These are phyloP conservation scores for Veloporphyrellus conicus DNA, from an alignment of 1,284 basidiomycete species.

Conservation along the genomic window DNA sequence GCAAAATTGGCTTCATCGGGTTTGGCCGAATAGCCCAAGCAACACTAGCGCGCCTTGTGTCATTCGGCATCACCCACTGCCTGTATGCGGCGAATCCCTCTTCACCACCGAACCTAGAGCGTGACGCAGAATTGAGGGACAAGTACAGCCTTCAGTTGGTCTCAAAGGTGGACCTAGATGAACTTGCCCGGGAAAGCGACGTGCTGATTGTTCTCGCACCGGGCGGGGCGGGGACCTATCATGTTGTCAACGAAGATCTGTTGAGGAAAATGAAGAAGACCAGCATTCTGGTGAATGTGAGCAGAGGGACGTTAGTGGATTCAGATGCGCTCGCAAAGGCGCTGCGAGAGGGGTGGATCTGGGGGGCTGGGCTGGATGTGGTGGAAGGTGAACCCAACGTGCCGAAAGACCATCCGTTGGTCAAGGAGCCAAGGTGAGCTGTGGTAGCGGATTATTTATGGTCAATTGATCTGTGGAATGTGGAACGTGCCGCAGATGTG, in stretches of 20 bases:
- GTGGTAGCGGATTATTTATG: conserved; percentile 4
- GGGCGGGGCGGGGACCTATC: conserved; percentile 67
- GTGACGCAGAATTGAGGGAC: conserved; percentile 50
- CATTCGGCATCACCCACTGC: conserved; percentile 71
- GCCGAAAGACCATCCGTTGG: conserved; percentile 68
- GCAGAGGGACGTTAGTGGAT: conserved; percentile 81
- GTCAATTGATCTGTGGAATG: too few relatives aligned
- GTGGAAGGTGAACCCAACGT: conserved; percentile 90
- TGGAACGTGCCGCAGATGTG: conserved; percentile 57
- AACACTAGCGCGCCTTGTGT: conserved; percentile 68
- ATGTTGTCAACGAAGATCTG: conserved; percentile 71
- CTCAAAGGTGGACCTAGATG: conserved; percentile 57
- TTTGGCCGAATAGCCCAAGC: conserved; percentile 90
- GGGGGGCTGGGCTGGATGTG: conserved; percentile 91
- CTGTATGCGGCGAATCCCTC: conserved; percentile 60
- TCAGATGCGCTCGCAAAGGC: conserved; percentile 83
- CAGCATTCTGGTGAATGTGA: conserved; percentile 76
- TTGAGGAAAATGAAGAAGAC: conserved; percentile 81
- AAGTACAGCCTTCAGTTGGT: conserved; percentile 51
- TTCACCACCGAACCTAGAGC: conserved; percentile 41
- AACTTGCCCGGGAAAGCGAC: conserved; percentile 73
- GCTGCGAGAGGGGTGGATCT: conserved; percentile 72
- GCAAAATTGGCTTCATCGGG: conserved; percentile 86
- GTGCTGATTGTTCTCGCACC: conserved; percentile 82
- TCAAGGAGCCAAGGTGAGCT: conserved; percentile 69